Conservation (phyloP, 176 grass and related monocot genomes). For the Typha latifolia region DNA sequence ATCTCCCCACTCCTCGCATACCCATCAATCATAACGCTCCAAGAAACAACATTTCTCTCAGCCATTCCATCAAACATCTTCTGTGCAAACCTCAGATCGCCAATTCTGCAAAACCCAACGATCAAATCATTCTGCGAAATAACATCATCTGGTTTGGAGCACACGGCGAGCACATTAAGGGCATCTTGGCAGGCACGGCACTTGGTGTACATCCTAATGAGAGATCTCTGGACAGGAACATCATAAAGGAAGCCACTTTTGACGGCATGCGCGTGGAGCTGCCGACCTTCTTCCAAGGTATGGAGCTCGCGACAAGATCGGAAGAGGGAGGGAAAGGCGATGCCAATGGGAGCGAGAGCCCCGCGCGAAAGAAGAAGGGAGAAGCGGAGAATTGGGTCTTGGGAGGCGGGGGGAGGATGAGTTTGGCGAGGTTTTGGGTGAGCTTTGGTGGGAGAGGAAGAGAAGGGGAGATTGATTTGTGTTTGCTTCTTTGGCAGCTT, state of each 20-base stretch:
- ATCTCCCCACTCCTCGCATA: conserved; percentile 9
- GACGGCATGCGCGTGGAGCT: conserved; percentile 11
- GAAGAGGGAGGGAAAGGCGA: conserved; percentile 3
- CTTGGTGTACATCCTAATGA: conserved; percentile 15
- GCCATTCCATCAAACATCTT: conserved; percentile 9
- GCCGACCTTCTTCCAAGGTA: not conserved
- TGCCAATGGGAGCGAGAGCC: not conserved
- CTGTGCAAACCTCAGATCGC: conserved; percentile 6
- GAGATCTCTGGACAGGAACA: conserved; percentile 9
- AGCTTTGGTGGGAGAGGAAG: not conserved
- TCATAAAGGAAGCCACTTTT: conserved; percentile 9
- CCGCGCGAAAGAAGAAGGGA: not conserved
- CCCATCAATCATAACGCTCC: conserved; percentile 18
- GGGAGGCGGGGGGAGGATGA: not conserved
- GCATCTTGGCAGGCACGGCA: conserved; percentile 3
- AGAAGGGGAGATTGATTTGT: not conserved
- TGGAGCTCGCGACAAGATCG: not conserved
- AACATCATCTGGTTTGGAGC: not conserved
- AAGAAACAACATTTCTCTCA: conserved; percentile 20
- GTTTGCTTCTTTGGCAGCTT: no score
- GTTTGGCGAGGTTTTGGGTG: not conserved
- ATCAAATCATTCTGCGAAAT: conserved; percentile 16
- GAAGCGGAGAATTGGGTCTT: not conserved
- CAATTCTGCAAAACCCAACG: not conserved
- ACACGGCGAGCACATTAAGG: not conserved